Conservation (phyloP, 805 yeast genomes). For the Lipomyces starkeyi region DNA sequence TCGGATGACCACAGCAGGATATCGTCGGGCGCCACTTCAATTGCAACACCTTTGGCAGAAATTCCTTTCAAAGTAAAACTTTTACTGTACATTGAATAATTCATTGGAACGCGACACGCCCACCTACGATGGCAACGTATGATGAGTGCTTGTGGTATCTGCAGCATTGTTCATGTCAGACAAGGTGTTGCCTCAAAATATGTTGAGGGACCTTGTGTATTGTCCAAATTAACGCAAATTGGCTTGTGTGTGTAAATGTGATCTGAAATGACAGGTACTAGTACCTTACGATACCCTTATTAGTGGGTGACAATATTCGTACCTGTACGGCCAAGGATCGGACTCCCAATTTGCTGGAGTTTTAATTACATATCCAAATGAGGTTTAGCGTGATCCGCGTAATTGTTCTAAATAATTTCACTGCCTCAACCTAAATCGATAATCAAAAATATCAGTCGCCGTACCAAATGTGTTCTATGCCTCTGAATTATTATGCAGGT, state of each 20-base stretch:
- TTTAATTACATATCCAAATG: neutral
- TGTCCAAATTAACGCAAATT: no score
- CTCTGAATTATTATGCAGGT: neutral
- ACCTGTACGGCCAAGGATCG: neutral
- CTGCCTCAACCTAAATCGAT: neutral
- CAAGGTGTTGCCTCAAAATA: neutral
- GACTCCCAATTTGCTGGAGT: neutral
- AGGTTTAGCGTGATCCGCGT: neutral
- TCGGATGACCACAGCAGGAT: no score
- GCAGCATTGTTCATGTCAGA: neutral
- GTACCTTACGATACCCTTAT: neutral
- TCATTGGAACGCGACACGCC: neutral
- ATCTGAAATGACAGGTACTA: constrained; percentile 1
- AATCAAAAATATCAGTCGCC: neutral
- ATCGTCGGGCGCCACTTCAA: no score
- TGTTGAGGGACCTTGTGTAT: neutral
- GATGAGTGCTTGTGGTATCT: neutral
- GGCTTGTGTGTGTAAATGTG: neutral
- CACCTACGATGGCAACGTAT: neutral
- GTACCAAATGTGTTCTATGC: neutral
- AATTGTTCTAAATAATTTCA: neutral
- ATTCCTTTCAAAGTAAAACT: no score
- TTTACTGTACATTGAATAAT: neutral
- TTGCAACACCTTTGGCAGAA: no score
- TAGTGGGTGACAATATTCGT: neutral